Evolutionary conservation across 2,329 filamentous ascomycete species (phyloP), one percentile per base, ranked within the genome.

Genomic region (Didymella pomorum): DNA sequence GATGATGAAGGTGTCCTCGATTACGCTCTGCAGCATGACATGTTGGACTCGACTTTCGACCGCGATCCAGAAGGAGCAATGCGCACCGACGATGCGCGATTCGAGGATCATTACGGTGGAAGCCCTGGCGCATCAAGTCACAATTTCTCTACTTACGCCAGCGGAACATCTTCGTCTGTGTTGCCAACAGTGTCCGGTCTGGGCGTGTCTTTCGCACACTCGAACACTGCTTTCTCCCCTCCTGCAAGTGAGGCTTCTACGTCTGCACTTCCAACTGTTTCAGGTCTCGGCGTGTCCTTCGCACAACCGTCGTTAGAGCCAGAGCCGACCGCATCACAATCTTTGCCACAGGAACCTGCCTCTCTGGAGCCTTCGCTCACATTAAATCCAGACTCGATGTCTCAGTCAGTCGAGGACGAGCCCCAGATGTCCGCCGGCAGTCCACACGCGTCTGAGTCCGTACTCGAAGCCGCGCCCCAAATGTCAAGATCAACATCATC

Each of bases 401-500:
- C 56, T n/a, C 65, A 71, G 26, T 48, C 60, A 12, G n/a, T 52
- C 2, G 37, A 41, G 4, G 61, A 63, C 12, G 56, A 62, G 44
- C 45, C 26, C 16, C 56, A 52, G 9, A 58, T 46, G 18, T 44
- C 56, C 4, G 31, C 23, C 14, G 52, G 43, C n/a, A 54, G 48
- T 31, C 51, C 16, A 14, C 54, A 51, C 9, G 39, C 53, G 21
- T 52, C 60, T 10, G 18, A 25, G 23, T 12, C 26, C 1, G 48
- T 53, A 11, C 16, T 43, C 18, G 62, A 64, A 16, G 61, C 28
- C 23, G n/a, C 6, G 18, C 25, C 72, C 51, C 72, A 73, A 51
- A 56, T 78, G 25, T 56, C 76, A 12, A 67, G 79, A 61, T 94
- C 91, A 5, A 88, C 86, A 39, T 71, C 93, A 1, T 94, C 90